Evolutionary conservation across 2,329 filamentous ascomycete genomes (phyloP), one percentile per base, ranked within the genome.

Genomic region (Plectosphaerella cucumerina): DNA sequence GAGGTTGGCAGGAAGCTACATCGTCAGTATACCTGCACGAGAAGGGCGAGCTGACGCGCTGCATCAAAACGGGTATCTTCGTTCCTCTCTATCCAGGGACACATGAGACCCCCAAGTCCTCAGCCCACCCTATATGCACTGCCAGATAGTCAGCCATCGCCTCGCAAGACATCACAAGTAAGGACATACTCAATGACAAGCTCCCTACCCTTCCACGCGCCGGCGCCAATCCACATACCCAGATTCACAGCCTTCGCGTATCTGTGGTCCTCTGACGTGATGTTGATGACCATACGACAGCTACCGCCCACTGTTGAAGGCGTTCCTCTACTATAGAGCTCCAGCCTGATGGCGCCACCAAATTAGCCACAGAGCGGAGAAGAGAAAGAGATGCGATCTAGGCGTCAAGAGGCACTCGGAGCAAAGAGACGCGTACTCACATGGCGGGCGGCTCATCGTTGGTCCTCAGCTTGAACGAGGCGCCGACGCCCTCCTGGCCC

Each of bases 241-340:
- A 70, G 72, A 58, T 76, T 76, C 22, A 78, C 66, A 54, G 70
- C 71, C 50, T 75, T 70, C 47, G 67, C 66, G 55, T 76, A 77
- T 35, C 74, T 68, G 57, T 73, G 70, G 62, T 77, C 75, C 5
- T 70, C 64, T 15, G 74, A 76, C 56, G 75, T 74, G 63, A 78
- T 70, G 15, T 70, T 73, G 52, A 74, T 67, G 53, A 76, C 74
- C 59, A 77, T 67, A 54, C 72, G 70, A 54, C 76, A 76, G 51
- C 68, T 70, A 55, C 77, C 77, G 44, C 65, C 63, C 18, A 67
- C 65, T 12, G 68, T 65, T 48, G 72, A 70, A 47, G 71, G 66
- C 59, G 57, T 70, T 67, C 43, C 59, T 43, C 64, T 59, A 55
- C 34, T 74, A 69, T 34, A 71, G 66, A 8, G 73, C 69, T 3